These are phyloP conservation scores for Pyrenochaeta sp. DNA, from an alignment of 2,329 filamentous ascomycete species.

Conservation along the genomic window DNA sequence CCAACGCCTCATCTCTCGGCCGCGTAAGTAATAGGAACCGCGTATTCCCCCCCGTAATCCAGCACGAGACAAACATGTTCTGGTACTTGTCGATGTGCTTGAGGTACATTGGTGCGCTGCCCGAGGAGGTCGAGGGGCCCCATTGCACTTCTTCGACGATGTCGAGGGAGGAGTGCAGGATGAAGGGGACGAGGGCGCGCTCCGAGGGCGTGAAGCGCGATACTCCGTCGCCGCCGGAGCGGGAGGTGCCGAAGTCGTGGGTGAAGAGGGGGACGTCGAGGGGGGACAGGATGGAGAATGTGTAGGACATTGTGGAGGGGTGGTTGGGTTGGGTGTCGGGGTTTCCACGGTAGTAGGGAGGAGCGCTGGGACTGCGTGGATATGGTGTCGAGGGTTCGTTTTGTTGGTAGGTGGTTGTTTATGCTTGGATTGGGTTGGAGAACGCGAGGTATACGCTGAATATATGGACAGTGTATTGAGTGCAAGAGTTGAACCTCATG, in stretches of 20 bases:
- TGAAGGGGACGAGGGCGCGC: conserved; percentile 95
- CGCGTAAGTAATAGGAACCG: conserved; percentile 96
- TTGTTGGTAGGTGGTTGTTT: neutral
- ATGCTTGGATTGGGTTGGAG: neutral
- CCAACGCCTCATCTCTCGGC: conserved; percentile 60
- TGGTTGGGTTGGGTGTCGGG: neutral
- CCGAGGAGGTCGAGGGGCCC: conserved; percentile 59
- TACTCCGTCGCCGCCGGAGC: conserved; percentile 92
- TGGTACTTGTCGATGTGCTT: conserved; percentile 98
- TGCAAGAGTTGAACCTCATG: no score
- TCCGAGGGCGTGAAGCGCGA: conserved; percentile 88
- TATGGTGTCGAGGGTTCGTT: neutral
- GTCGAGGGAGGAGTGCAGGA: conserved; percentile 91
- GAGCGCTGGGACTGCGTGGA: no score
- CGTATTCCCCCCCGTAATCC: conserved; percentile 89
- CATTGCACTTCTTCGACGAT: conserved; percentile 97
- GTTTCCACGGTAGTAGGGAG: neutral
- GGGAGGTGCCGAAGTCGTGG: conserved; percentile 95
- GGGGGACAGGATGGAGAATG: conserved; percentile 95
- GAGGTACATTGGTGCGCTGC: conserved; percentile 73
- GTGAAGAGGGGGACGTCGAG: conserved; percentile 97
- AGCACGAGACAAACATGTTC: conserved; percentile 93
- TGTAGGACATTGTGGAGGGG: conserved; percentile 84
- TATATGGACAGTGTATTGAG: no score
- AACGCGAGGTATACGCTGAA: no score